Evolutionary conservation across 345 rosid species (phyloP).

Genomic region (Laguncularia racemosa): DNA sequence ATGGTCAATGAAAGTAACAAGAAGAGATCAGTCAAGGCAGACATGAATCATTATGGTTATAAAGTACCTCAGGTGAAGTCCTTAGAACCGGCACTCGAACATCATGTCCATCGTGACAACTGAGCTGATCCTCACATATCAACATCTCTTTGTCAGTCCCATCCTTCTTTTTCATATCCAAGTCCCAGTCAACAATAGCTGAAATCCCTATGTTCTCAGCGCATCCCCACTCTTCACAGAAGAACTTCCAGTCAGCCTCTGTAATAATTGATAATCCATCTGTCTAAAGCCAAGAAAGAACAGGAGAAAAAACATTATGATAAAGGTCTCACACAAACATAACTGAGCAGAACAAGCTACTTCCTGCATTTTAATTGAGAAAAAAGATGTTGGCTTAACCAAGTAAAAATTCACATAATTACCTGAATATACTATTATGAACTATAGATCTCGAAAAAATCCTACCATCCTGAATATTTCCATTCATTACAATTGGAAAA

Average conservation of each 20-base stretch:
- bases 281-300: constrained; percentile 48
- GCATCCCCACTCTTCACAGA: constrained; percentile 97
- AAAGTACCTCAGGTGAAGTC: constrained; percentile 74
- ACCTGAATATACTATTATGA: too few species aligned
- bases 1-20: not conserved
- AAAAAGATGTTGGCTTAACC: too few species aligned
- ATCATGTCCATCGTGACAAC: constrained; percentile 43
- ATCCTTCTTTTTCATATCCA: constrained; percentile 16
- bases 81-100: constrained; percentile 38
- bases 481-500: too few species aligned
- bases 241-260: constrained; percentile 80
- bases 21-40: not conserved
- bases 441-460: too few species aligned
- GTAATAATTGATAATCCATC: constrained; percentile 79
- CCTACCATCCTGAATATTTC: too few species aligned
- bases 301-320: not conserved
- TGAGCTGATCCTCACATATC: constrained; percentile 32
- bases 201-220: constrained; percentile 58
- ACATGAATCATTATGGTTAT: constrained; percentile 1
- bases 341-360: not conserved
- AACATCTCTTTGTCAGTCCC: constrained; percentile 26
- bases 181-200: constrained; percentile 50
- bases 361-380: too few species aligned
- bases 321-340: not conserved
- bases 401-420: too few species aligned